These are phyloP conservation scores for Xylaria castorea DNA, from an alignment of 495 filamentous ascomycete species.

Conservation along the genomic window DNA sequence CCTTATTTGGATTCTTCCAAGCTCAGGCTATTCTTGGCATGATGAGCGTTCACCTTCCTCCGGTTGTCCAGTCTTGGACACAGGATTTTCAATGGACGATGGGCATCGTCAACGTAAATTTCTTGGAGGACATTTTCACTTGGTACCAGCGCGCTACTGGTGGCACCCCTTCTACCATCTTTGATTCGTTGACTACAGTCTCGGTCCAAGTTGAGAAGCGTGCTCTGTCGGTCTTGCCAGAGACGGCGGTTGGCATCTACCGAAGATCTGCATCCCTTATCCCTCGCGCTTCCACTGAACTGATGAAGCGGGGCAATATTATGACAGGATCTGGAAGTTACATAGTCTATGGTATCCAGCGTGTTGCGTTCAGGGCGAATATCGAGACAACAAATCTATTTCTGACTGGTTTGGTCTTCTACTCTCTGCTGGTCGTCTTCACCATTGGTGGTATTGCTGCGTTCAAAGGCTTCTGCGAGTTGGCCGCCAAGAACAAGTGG, in stretches of 20 bases:
- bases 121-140: conserved; percentile 86
- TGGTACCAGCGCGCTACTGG: conserved; percentile 98
- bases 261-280: conserved; percentile 57
- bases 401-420: conserved; percentile 89
- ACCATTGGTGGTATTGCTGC: conserved; percentile 74
- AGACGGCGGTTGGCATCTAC: conserved; percentile 49
- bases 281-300: conserved; percentile 45
- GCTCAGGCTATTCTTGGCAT: conserved; percentile 95
- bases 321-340: conserved; percentile 61
- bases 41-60: conserved; percentile 82
- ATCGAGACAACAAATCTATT: conserved; percentile 96
- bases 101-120: conserved; percentile 89
- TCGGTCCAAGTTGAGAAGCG: conserved; percentile 86
- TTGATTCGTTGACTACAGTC: conserved; percentile 72
- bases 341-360: conserved; percentile 83
- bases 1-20: conserved; percentile 95
- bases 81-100: conserved; percentile 99
- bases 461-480: conserved; percentile 83
- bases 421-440: conserved; percentile 77
- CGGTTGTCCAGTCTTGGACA: conserved; percentile 91
- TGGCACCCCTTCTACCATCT: conserved; percentile 80
- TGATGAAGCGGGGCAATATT: conserved; percentile 53
- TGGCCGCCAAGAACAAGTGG: conserved; percentile 70
- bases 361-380: conserved; percentile 82
- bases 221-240: conserved; percentile 55